A percentile compares a stretch with the other conserved stretches of the same genome.
Evolutionary conservation across 805 yeast species (phyloP).

Genomic region (Isabelozyma heimii): DNA sequence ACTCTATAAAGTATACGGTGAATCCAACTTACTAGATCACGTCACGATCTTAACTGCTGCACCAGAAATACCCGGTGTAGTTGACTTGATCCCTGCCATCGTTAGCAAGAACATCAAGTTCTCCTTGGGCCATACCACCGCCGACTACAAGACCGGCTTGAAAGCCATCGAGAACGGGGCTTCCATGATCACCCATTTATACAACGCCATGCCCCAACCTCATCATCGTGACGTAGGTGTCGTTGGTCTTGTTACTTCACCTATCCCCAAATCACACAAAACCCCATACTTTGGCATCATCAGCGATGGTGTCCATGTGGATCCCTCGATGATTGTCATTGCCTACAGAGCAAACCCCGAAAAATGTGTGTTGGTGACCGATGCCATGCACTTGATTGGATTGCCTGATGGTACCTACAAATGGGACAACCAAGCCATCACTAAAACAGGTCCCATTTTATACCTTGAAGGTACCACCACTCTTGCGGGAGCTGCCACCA

Average conservation of each 20-base stretch:
- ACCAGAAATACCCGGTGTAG: slow-evolving; percentile 49
- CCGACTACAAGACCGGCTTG: slow-evolving; percentile 35
- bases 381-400: slow-evolving; percentile 58
- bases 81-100: slow-evolving; percentile 40
- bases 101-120: slow-evolving; percentile 31
- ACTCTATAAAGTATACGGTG: slow-evolving; percentile 37
- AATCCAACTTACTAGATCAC: slow-evolving; percentile 26
- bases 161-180: slow-evolving; percentile 52
- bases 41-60: slow-evolving; percentile 49
- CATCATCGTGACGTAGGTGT: slow-evolving; percentile 60
- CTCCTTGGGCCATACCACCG: slow-evolving; percentile 48
- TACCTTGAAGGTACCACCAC: slow-evolving; percentile 53
- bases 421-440: slow-evolving; percentile 49
- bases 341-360: slow-evolving; percentile 53
- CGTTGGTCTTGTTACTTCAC: slow-evolving; percentile 44
- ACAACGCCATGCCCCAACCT: slow-evolving; percentile 62
- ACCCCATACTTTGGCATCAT: slow-evolving; percentile 53
- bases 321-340: slow-evolving; percentile 48
- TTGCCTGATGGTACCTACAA: slow-evolving; percentile 54
- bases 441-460: slow-evolving; percentile 46
- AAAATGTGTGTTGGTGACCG: slow-evolving; percentile 56
- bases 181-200: slow-evolving; percentile 58
- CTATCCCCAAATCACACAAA: slow-evolving; percentile 15
- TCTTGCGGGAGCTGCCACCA: slow-evolving; percentile 62
- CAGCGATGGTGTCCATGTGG: slow-evolving; percentile 60